Percentiles rank a stretch among this genome's conserved stretches.
phyloP scores from a whole-genome alignment of 2,329 filamentous ascomycete genomes.

The Atkinsonella hypoxylon region DNA sequence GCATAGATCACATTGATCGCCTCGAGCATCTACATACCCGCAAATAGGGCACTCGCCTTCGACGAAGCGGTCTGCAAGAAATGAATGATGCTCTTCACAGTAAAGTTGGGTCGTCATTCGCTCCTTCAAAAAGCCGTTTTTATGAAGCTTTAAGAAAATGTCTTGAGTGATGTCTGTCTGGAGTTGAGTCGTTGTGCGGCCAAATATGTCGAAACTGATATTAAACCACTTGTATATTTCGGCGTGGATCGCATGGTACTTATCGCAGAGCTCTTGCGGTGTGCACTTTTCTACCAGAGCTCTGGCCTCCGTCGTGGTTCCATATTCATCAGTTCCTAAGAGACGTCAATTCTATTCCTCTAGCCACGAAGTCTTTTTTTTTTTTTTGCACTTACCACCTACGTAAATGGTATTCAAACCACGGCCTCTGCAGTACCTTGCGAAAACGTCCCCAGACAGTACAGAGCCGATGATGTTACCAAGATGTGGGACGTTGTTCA shows the following conservation, averaged over 20 bases:
- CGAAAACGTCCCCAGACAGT: slow-evolving; percentile 5
- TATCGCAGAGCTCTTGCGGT: slow-evolving; percentile 67
- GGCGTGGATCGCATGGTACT: slow-evolving; percentile 74
- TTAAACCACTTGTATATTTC: slow-evolving; percentile 85
- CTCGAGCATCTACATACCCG: slow-evolving; percentile 50
- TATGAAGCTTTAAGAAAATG: slow-evolving; percentile 66
- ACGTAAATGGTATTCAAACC: slow-evolving; percentile 64
- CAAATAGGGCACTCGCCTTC: slow-evolving; percentile 61
- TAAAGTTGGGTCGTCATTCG: slow-evolving; percentile 71
- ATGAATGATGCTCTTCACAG: slow-evolving; percentile 58
- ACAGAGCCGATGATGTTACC: slow-evolving; percentile 7
- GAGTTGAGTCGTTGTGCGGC: slow-evolving; percentile 67
- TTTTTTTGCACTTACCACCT: slow-evolving; percentile 38
- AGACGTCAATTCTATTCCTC: background rate
- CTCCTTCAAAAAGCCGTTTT: slow-evolving; percentile 73
- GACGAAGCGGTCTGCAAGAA: slow-evolving; percentile 65
- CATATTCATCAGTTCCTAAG: slow-evolving; percentile 56
- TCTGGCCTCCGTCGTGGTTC: slow-evolving; percentile 80
- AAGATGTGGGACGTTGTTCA: slow-evolving; percentile 6
- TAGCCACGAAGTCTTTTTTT: too few relatives aligned
- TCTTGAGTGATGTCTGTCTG: slow-evolving; percentile 80
- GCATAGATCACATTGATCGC: slow-evolving; percentile 58
- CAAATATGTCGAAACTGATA: slow-evolving; percentile 80
- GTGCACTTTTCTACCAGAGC: slow-evolving; percentile 67
- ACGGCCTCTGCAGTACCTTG: slow-evolving; percentile 47